A percentile compares a stretch with the other conserved stretches of the same genome.
These are phyloP conservation scores for Pleurotus tuber-regium DNA, from an alignment of 768 basidiomycete species.

Conservation along the genomic window DNA sequence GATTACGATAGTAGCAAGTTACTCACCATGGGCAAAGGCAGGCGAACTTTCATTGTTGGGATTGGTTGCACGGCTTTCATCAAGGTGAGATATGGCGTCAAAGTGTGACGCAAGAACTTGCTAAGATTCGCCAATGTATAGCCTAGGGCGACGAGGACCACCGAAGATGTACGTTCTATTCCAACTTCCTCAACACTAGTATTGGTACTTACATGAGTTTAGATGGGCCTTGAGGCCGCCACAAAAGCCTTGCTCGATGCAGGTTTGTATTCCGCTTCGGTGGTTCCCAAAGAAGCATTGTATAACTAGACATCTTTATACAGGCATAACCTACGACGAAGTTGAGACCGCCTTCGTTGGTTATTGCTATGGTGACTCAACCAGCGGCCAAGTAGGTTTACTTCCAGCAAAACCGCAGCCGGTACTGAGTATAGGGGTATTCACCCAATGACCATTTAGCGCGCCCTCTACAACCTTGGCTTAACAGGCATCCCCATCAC, in stretches of 20 bases:
- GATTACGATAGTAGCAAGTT: neutral
- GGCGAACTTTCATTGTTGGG: conserved; percentile 64
- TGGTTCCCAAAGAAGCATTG: neutral
- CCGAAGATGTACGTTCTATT: conserved; percentile 59
- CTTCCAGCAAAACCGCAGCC: neutral
- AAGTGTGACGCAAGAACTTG: neutral
- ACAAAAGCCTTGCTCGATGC: conserved; percentile 88
- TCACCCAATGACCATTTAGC: conserved; percentile 32
- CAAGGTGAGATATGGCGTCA: conserved; percentile 47
- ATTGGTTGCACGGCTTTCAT: conserved; percentile 76
- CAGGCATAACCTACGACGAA: conserved; percentile 81
- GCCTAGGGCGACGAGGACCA: conserved; percentile 65
- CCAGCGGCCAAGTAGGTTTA: conserved; percentile 61
- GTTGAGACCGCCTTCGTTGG: conserved; percentile 75
- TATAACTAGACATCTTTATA: neutral
- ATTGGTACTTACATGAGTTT: neutral
- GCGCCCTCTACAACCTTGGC: conserved; percentile 80
- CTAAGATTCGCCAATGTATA: conserved; percentile 24
- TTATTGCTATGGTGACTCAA: conserved; percentile 79
- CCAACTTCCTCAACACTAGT: neutral
- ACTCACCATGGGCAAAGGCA: conserved; percentile 24
- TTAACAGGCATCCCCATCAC: conserved; percentile 81
- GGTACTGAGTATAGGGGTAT: too few species aligned
- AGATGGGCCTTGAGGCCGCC: conserved; percentile 88
- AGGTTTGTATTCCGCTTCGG: conserved; percentile 35